A percentile compares a stretch with the other conserved stretches of the same genome.
Conservation (phyloP, 2,329 filamentous ascomycete species). For the Claviceps purpurea region DNA sequence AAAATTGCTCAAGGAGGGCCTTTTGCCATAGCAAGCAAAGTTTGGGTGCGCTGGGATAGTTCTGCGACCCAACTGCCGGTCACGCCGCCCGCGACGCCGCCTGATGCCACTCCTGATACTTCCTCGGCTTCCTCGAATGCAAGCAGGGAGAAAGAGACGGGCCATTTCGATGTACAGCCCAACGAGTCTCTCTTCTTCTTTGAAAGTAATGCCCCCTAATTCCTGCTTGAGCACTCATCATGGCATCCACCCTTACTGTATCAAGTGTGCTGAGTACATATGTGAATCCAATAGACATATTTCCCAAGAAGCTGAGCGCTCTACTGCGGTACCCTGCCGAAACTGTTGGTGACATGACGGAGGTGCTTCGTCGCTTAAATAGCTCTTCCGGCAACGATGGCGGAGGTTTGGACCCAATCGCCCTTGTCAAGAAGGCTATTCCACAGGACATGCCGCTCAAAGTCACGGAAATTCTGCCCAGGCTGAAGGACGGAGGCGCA, state of each 20-base stretch:
- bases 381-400: conserved; percentile 34
- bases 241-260: neutral
- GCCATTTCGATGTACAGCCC: conserved; percentile 63
- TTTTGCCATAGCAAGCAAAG: neutral
- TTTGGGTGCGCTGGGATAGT: conserved; percentile 11
- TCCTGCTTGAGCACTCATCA: neutral
- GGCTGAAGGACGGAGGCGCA: conserved; percentile 81
- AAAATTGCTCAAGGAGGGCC: neutral
- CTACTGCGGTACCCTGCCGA: conserved; percentile 33
- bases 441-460: conserved; percentile 49
- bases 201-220: conserved; percentile 48
- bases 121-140: conserved; percentile 11
- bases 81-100: conserved; percentile 1
- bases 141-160: conserved; percentile 50
- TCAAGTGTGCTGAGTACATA: neutral
- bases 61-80: conserved; percentile 6
- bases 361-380: conserved; percentile 39
- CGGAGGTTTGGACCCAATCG: conserved; percentile 37
- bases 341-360: conserved; percentile 34
- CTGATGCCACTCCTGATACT: conserved; percentile 2
- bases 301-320: conserved; percentile 57
- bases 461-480: conserved; percentile 69
- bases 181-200: conserved; percentile 83
- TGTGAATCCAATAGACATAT: conserved; percentile 49
- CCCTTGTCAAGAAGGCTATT: conserved; percentile 46